phyloP scores from a whole-genome alignment of 495 filamentous ascomycete genomes.

The Aspergillus nidulans region DNA sequence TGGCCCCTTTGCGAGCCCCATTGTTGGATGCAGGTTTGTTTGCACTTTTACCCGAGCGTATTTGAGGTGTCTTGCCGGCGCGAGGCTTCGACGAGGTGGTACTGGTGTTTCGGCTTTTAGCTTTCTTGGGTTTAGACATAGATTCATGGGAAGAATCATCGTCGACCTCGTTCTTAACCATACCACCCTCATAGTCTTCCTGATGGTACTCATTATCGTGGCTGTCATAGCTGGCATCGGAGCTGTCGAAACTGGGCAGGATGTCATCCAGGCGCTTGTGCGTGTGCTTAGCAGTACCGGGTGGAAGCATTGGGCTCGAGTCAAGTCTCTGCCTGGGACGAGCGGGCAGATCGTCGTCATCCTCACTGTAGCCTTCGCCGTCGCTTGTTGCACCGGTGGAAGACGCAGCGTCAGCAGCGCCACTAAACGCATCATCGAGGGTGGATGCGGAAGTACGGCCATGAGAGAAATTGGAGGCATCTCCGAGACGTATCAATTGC shows the following conservation, averaged over 20 bases:
- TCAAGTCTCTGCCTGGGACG: slow-evolving; percentile 60
- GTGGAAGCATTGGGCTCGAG: slow-evolving; percentile 48
- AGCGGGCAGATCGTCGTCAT: slow-evolving; percentile 59
- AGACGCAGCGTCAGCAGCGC: slow-evolving; percentile 77
- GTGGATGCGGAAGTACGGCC: slow-evolving; percentile 92
- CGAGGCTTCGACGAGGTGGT: slow-evolving; percentile 31
- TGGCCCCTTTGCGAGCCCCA: slow-evolving; percentile 47
- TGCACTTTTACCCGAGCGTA: slow-evolving; percentile 39
- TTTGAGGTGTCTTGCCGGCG: slow-evolving; percentile 32
- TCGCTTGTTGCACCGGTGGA: slow-evolving; percentile 79
- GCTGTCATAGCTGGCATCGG: slow-evolving; percentile 64
- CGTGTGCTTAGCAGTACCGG: slow-evolving; percentile 47
- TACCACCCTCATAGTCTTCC: slow-evolving; percentile 57
- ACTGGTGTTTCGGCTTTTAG: slow-evolving; percentile 34
- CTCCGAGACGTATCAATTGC: slow-evolving; percentile 92
- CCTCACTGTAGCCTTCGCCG: slow-evolving; percentile 71
- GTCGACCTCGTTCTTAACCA: slow-evolving; percentile 50
- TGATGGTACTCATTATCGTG: slow-evolving; percentile 49
- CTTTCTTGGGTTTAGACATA: slow-evolving; percentile 44
- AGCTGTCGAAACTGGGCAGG: slow-evolving; percentile 63
- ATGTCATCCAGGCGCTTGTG: slow-evolving; percentile 58
- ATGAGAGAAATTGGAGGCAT: slow-evolving; percentile 82
- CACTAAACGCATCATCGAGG: slow-evolving; percentile 85
- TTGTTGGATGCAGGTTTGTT: slow-evolving; percentile 38
- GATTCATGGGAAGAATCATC: slow-evolving; percentile 42